Percentiles rank a stretch among this genome's conserved stretches.
phyloP scores from a whole-genome alignment of 2,329 filamentous ascomycete genomes.

The Claviceps cyperi region DNA sequence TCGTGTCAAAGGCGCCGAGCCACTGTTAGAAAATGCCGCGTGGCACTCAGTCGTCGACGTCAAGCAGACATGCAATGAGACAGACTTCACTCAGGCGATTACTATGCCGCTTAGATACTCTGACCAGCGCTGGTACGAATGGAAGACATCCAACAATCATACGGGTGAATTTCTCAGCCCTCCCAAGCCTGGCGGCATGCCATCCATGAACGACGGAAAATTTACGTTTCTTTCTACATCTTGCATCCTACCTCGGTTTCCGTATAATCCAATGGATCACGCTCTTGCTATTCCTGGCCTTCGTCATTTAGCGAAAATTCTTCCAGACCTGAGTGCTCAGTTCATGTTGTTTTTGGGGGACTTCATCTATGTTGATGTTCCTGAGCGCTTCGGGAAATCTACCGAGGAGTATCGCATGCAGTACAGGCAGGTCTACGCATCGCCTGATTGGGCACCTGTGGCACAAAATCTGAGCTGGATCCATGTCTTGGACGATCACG shows the following conservation, averaged over 20 bases:
- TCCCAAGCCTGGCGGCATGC: conserved; percentile 51
- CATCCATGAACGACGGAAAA: conserved; percentile 45
- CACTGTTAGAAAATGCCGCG: conserved; percentile 37
- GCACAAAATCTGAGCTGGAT: conserved; percentile 85
- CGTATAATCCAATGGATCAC: conserved; percentile 75
- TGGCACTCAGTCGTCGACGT: conserved; percentile 58
- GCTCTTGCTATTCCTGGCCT: conserved; percentile 72
- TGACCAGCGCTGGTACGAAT: conserved; percentile 66
- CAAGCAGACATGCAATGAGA: conserved; percentile 53
- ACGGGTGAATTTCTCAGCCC: conserved; percentile 69
- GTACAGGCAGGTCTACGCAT: conserved; percentile 91
- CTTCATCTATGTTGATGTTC: conserved; percentile 86
- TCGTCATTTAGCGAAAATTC: conserved; percentile 55
- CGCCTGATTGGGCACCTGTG: conserved; percentile 73
- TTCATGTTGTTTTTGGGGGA: conserved; percentile 76
- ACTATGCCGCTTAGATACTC: conserved; percentile 48
- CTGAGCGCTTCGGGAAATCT: conserved; percentile 57
- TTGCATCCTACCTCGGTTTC: conserved; percentile 83
- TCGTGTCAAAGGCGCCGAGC: conserved; percentile 35
- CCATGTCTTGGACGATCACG: conserved; percentile 91
- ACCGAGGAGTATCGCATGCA: conserved; percentile 72
- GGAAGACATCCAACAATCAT: conserved; percentile 75
- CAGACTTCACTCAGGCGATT: conserved; percentile 68
- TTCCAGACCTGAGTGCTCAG: conserved; percentile 59
- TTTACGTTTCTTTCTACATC: conserved; percentile 89